Conservation (phyloP, 352 stramenopile species). For the Globisporangium orthogonon region DNA sequence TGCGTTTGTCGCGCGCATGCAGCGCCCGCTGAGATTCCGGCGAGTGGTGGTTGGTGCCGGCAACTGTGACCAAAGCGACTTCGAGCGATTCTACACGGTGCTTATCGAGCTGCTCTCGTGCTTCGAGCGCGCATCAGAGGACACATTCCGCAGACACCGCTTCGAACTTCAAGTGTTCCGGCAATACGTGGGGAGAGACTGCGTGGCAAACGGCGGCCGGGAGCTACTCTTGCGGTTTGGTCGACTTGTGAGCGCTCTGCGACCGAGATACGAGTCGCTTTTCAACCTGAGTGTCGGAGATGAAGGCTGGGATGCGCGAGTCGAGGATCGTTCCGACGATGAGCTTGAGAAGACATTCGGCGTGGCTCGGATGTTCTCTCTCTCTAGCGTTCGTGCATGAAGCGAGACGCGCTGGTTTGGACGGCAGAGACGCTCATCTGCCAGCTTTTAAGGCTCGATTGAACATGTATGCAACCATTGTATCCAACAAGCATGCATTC, state of each 20-base stretch:
- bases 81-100: slow-evolving; percentile 5
- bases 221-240: neutral
- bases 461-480: neutral
- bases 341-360: slow-evolving; percentile 6
- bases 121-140: neutral
- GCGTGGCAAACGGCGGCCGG: neutral
- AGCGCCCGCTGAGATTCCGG: neutral
- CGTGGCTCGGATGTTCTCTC: slow-evolving; percentile 5
- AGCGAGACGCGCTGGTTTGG: neutral
- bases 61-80: slow-evolving; percentile 2
- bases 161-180: slow-evolving; percentile 8
- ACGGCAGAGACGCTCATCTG: no score
- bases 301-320: slow-evolving; percentile 9
- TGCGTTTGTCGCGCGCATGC: slow-evolving; percentile 5
- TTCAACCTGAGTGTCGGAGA: slow-evolving; percentile 3
- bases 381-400: slow-evolving; percentile 2
- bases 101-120: slow-evolving; percentile 4
- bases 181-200: slow-evolving; percentile 5
- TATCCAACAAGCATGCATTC: neutral
- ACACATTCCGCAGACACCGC: neutral
- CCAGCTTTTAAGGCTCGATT: no score
- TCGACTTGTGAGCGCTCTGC: neutral
- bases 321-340: neutral
- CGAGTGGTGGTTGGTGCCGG: slow-evolving; percentile 3
- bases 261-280: neutral